Evolutionary conservation across 1,284 basidiomycete species (phyloP), one percentile per base, ranked within the genome.

Genomic region (Moesziomyces antarcticus): DNA sequence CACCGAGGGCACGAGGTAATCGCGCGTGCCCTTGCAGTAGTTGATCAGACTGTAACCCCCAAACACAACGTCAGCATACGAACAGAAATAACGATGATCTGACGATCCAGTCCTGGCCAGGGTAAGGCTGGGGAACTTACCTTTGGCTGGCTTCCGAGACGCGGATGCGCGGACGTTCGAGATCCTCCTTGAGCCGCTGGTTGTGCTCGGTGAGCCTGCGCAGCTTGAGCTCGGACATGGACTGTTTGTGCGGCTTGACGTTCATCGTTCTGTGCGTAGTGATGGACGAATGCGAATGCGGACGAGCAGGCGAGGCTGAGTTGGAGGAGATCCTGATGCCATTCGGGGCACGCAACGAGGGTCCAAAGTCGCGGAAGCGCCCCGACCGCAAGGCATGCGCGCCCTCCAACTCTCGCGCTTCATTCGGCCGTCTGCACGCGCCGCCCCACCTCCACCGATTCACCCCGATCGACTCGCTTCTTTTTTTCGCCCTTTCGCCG

Each of bases 181-280:
- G 86, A 84, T 98, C 95, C 85, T 97, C 95, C 80, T 90, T 87
- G 77, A 98, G 86, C 65, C 95, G 88, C 84, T 92, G 90, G 84
- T 97, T 98, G 86, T 97, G 94, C 87, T 98, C 95, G 66, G 91
- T 90, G 75, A 98, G 87, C 60, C 95, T 88, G 50, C 95, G 89
- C 73, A 97, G 90, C 89, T 96, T 97, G 83, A 98, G 90, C 88
- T 97, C 95, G 55, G 92, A 92, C 93, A 97, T 96, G 78, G 81
- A 83, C 64, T 84, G 82, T 86, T 89, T 89, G 77, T 88, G 88
- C 42, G 88, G 88, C 73, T 89, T 87, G 62, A 85, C 85, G 82
- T 87, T 89, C 89, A 90, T 92, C 18, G 10, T 67, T 44, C 6
- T 21, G 1, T 42, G 53, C 43, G 30, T 20, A 10, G 43, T 25